Base-by-base conservation (phyloP, 2,329 filamentous ascomycete species). In the Orbilia oligospora region DNA sequence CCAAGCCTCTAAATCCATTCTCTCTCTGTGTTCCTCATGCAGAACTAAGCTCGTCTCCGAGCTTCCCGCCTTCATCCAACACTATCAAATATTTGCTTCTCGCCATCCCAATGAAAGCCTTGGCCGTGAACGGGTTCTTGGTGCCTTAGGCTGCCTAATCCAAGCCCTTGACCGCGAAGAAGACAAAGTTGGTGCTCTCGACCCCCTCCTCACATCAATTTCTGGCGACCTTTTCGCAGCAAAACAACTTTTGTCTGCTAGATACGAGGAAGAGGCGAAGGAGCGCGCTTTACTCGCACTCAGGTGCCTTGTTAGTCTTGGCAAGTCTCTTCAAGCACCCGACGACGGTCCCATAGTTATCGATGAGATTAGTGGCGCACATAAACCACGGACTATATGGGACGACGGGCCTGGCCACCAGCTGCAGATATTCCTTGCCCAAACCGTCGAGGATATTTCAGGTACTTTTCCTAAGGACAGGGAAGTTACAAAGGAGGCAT, bases 1-100 rank as follows among this genome's bases (percentile, higher is more conserved):
- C n/a, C 87, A 89, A 61, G 91, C 93, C 2, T 92, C 93, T 1
- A 91, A 90, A 82, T 92, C 92, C 0, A 94, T 97, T 41, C 87
- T 88, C 36, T 89, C 88, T 5, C 87, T 96, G 0, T 95, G 92
- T 83, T 93, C 90, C 0, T 92, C 92, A 33, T 96, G 93, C 80
- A 89, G 93, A 44, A 86, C 86, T 27, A 88, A 90, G 65, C 85
- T 97, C n/a, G 89, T 90, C 4, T 85, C 88, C 0, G 90, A 95
- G 82, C 87, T 91, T 2, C 86, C 86, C 63, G 88, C 89, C 0
- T 94, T 97, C 82, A 85, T 96, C 53, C 86, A 88, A 33, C 91
- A 94, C 82, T 95, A 94, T 83, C 86, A 88, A 72, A 86, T 87
- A n/a, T 88, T 94, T 64, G 86, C 89, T n/a, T 84, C 84, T 22